A percentile compares a stretch with the other conserved stretches of the same genome.
Evolutionary conservation across 306 rosid species (phyloP).

Genomic region (Vachellia collinsii): DNA sequence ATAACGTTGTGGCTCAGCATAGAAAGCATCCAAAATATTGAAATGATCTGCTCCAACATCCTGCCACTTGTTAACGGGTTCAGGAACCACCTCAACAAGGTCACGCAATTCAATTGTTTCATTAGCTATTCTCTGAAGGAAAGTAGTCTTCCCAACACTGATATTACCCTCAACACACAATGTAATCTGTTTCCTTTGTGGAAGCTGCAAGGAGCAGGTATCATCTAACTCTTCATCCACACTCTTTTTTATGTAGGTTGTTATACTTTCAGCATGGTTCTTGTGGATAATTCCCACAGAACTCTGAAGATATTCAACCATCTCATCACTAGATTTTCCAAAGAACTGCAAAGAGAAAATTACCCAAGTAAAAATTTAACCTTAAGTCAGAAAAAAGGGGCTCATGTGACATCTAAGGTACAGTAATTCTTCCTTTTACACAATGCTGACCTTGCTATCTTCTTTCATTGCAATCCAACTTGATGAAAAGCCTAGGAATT

Average conservation of each 20-base stretch:
- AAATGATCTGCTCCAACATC: constrained; percentile 96
- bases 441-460: too few relatives aligned
- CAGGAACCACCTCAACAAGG: constrained; percentile 98
- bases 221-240: constrained; percentile 88
- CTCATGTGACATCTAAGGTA: too few relatives aligned
- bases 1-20: constrained; percentile 93
- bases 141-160: constrained; percentile 93
- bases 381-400: neutral
- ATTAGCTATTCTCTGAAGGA: constrained; percentile 90
- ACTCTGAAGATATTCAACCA: constrained; percentile 90
- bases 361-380: neutral
- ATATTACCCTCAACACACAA: constrained; percentile 97
- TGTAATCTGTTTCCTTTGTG: constrained; percentile 73
- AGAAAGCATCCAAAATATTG: constrained; percentile 89
- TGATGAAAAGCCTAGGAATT: too few relatives aligned
- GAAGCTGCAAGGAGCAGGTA: constrained; percentile 31
- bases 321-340: constrained; percentile 80
- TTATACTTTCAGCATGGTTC: constrained; percentile 95
- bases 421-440: too few relatives aligned
- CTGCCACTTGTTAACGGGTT: constrained; percentile 96
- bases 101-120: constrained; percentile 91
- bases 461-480: too few relatives aligned
- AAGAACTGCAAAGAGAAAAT: constrained; percentile 60
- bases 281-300: constrained; percentile 94
- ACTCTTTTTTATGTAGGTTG: constrained; percentile 80